Base-by-base conservation (phyloP, 331 rosid genomes). In the Malus hybrid region DNA sequence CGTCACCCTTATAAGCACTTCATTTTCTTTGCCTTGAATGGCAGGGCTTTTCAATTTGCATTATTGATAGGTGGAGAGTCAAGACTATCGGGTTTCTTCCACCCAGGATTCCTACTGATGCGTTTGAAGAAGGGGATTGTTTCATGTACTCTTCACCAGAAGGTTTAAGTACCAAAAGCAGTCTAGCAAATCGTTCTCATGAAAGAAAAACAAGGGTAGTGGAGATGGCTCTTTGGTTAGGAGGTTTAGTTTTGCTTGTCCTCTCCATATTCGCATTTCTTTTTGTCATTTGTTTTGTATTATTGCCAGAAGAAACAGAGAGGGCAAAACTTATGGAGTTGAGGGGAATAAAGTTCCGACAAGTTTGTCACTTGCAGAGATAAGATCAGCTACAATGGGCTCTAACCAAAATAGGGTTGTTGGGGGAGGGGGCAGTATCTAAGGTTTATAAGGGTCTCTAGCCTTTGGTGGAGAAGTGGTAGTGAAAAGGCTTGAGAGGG, bases 341-440 rank as follows among this genome's bases (percentile, higher is more conserved):
- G 83, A 79, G 68, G 85, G 81, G 27, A 80, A 74, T 27, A 85
- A 81, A 71, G 85, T 91, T n/a, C 92, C 97, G 0, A 77, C 83
- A 7, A 87, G 86, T 75, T 82, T 93, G 80, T 82, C 96, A n/a
- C 93, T 93, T 31, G 86, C 85, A 1, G 96, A 88, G 50, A 89
- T 91, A 20, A 89, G 83, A 73, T 75, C 87, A 3, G 97, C 98
- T 5, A 93, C 98, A 56, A 83, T 85, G 96, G 97, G 92, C 29
- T 93, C 89, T 62, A 85, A 87, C 33, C 76, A 66, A 33, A 86
- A 65, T 50, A 83, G 90, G 65, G 74, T 93, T 63, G 88, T 93
- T 62, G 98, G 4, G 97, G 31, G 90, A 88, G 80, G 98, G 98
- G 60, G 91, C 90, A 15, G 85, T 92, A 1, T 93, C 97, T 66